Percentiles rank a stretch among this genome's conserved stretches.
Evolutionary conservation across 2,329 filamentous ascomycete species (phyloP).

Genomic region (Cercospora berteroae): DNA sequence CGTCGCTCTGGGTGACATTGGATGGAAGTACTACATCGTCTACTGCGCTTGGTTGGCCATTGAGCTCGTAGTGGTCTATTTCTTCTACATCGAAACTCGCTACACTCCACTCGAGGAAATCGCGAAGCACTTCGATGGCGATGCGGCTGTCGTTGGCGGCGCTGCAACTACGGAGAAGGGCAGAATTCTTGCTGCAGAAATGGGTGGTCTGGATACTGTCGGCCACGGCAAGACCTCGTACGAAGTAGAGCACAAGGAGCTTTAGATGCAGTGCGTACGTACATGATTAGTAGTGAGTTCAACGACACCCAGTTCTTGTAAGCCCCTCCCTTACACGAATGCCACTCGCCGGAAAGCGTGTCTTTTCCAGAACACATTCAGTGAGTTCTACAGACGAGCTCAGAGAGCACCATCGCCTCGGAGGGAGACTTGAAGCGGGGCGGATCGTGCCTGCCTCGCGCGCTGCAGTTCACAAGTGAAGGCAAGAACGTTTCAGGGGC

Average conservation of each 20-base stretch:
- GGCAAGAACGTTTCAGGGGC: neutral
- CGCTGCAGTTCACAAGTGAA: neutral
- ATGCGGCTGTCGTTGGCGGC: slow-evolving; percentile 42
- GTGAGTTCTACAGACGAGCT: neutral
- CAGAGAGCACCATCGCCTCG: neutral
- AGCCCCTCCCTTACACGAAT: neutral
- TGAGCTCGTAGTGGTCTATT: slow-evolving; percentile 37
- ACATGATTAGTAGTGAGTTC: neutral
- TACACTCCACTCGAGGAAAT: slow-evolving; percentile 49
- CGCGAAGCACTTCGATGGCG: slow-evolving; percentile 47
- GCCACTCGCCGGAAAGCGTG: neutral
- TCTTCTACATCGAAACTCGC: slow-evolving; percentile 44
- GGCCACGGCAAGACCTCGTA: slow-evolving; percentile 23
- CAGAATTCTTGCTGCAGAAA: slow-evolving; percentile 28
- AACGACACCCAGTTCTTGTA: neutral
- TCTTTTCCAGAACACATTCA: neutral
- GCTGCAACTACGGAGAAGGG: slow-evolving; percentile 39
- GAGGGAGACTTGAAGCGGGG: neutral
- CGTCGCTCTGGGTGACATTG: slow-evolving; percentile 30
- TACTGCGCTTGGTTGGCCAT: slow-evolving; percentile 36
- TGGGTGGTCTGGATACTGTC: slow-evolving; percentile 29
- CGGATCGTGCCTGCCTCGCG: neutral
- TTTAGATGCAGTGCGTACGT: slow-evolving; percentile 13
- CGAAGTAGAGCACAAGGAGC: slow-evolving; percentile 30
- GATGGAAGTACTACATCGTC: slow-evolving; percentile 36